A percentile compares a stretch with the other conserved stretches of the same genome.
Evolutionary conservation across 2,329 filamentous ascomycete species (phyloP).

Genomic region (Ceratocystis eucalypticola): DNA sequence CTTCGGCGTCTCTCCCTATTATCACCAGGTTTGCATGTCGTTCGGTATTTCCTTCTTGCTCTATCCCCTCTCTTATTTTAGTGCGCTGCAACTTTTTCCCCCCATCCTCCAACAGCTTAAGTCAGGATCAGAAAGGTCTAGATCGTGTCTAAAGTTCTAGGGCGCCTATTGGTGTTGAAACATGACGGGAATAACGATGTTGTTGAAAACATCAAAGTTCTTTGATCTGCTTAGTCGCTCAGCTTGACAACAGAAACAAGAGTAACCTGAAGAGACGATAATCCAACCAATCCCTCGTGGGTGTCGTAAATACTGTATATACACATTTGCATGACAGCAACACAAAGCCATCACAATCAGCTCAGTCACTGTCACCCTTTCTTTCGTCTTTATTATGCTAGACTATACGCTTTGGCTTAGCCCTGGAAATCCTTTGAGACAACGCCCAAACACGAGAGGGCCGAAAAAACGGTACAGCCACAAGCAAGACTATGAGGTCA

Average conservation of each 20-base stretch:
- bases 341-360: background rate
- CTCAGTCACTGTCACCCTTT: background rate
- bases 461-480: background rate
- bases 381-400: background rate
- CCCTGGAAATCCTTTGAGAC: background rate
- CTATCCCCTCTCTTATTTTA: background rate
- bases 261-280: background rate
- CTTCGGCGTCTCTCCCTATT: background rate
- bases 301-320: background rate
- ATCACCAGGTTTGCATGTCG: background rate
- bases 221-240: background rate
- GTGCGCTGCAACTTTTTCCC: background rate
- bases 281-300: background rate
- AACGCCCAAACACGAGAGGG: background rate
- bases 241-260: background rate
- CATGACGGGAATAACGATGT: background rate
- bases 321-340: background rate
- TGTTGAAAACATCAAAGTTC: background rate
- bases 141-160: background rate
- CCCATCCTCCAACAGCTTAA: background rate
- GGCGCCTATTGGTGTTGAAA: background rate
- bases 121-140: background rate
- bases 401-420: conserved; percentile 1
- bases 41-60: background rate
- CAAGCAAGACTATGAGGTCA: background rate